A percentile compares a stretch with the other conserved stretches of the same genome.
Conservation (phyloP, 1,139 yeast genomes). For the Sugiyamaella castrensis region DNA sequence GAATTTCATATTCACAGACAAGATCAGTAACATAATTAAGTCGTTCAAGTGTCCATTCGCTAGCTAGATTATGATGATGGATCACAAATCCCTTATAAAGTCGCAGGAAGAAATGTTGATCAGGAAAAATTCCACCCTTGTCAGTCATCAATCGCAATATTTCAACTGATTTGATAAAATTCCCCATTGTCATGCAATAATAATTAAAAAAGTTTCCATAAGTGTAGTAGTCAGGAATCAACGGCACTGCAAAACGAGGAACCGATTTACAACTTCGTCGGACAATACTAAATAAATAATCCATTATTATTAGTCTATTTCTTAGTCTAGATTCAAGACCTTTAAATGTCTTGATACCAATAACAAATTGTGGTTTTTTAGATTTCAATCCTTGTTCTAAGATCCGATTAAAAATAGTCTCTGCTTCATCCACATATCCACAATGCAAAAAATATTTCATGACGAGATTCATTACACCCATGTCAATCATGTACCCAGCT, state of each 20-base stretch:
- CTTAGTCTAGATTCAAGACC: conserved; percentile 10
- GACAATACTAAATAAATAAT: conserved; percentile 14
- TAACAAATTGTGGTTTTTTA: background rate
- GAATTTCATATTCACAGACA: conserved; percentile 12
- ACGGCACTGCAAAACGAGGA: conserved; percentile 17
- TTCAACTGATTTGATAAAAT: conserved; percentile 14
- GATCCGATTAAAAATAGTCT: conserved; percentile 7
- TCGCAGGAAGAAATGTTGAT: conserved; percentile 9
- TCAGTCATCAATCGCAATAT: conserved; percentile 11
- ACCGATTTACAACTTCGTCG: conserved; percentile 1
- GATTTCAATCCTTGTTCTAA: background rate
- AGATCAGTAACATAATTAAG: conserved; percentile 15
- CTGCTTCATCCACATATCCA: conserved; percentile 20
- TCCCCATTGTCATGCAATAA: conserved; percentile 14
- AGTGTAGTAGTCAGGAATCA: conserved; percentile 20
- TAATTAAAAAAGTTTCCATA: conserved; percentile 19
- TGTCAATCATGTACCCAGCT: conserved; percentile 11
- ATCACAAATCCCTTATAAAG: conserved; percentile 13
- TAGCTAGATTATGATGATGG: conserved; percentile 10
- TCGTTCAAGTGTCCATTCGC: conserved; percentile 14
- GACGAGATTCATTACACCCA: conserved; percentile 13
- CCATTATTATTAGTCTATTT: conserved; percentile 19
- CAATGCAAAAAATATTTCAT: conserved; percentile 17
- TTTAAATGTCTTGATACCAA: background rate
- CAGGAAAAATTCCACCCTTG: conserved; percentile 14